Conservation (phyloP, 2,329 filamentous ascomycete species). For the Golovinomyces cichoracearum region DNA sequence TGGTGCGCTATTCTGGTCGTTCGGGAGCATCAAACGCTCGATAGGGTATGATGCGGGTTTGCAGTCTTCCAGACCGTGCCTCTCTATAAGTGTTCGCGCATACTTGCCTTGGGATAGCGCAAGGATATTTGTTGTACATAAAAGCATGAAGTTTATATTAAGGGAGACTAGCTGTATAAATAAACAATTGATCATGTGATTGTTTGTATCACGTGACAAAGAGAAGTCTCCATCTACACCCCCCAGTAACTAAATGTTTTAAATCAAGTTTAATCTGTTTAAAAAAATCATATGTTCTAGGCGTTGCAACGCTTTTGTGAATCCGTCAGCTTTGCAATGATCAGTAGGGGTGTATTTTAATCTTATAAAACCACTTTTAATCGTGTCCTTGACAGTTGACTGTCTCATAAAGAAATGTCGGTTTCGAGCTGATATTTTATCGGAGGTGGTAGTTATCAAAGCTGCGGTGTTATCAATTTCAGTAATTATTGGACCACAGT, state of each 20-base stretch:
- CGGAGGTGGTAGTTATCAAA: neutral
- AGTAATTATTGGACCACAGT: neutral
- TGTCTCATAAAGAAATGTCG: neutral
- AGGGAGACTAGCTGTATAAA: neutral
- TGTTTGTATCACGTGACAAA: neutral
- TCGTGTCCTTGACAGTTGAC: neutral
- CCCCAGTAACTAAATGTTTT: slow-evolving; percentile 1
- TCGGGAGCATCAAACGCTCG: neutral
- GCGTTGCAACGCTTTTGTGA: neutral
- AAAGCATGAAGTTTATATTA: neutral
- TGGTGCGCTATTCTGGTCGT: neutral
- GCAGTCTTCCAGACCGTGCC: neutral
- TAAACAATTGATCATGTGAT: neutral
- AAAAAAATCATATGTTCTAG: neutral
- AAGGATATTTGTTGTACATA: neutral
- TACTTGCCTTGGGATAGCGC: neutral
- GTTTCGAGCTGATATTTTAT: neutral
- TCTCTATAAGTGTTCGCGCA: neutral
- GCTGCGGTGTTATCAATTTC: neutral
- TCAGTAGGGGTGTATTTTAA: neutral
- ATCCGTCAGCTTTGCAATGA: neutral
- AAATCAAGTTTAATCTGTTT: neutral
- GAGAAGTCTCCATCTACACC: neutral
- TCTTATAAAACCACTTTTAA: neutral
- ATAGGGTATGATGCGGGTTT: neutral